These are phyloP conservation scores for Keqinozyma sinolaborantium DNA, from an alignment of 1,139 yeast species.

Conservation along the genomic window DNA sequence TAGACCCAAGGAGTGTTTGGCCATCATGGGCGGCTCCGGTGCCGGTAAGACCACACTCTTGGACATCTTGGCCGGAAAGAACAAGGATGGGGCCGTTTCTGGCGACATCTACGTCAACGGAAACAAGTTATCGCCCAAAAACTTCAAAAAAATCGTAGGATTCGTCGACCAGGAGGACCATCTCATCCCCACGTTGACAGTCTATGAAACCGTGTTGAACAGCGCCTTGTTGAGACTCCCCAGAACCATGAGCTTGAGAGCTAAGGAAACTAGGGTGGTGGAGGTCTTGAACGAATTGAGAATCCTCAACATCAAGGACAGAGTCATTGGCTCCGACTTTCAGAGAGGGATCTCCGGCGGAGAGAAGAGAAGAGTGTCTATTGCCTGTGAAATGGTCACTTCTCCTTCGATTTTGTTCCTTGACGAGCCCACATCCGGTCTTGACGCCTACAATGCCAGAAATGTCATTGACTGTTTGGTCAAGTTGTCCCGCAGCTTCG, in stretches of 20 bases:
- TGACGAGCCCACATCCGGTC: constrained; percentile 93
- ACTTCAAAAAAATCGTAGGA: constrained; percentile 71
- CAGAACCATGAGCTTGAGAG: constrained; percentile 62
- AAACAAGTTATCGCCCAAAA: constrained; percentile 29
- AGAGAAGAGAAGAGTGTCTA: constrained; percentile 83
- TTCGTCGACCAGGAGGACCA: constrained; percentile 98
- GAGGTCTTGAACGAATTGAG: constrained; percentile 86
- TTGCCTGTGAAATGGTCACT: constrained; percentile 86
- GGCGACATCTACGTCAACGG: constrained; percentile 82
- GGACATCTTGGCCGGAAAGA: constrained; percentile 86
- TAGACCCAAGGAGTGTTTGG: constrained; percentile 83
- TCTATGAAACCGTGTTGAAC: constrained; percentile 89
- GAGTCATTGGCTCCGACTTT: constrained; percentile 84
- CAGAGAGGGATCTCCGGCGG: constrained; percentile 95
- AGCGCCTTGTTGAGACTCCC: constrained; percentile 90
- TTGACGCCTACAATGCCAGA: constrained; percentile 90
- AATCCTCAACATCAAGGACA: constrained; percentile 76
- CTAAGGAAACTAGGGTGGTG: constrained; percentile 75
- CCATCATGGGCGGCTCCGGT: constrained; percentile 98
- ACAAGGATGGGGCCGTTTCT: constrained; percentile 64
- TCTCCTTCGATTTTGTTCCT: constrained; percentile 77
- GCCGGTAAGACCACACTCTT: constrained; percentile 94
- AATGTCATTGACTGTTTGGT: constrained; percentile 86
- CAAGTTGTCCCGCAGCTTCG: constrained; percentile 72
- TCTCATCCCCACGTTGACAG: constrained; percentile 87